A percentile compares a stretch with the other conserved stretches of the same genome.
Evolutionary conservation across 495 filamentous ascomycete genomes (phyloP).

Genomic region (Penicillium parvum): DNA sequence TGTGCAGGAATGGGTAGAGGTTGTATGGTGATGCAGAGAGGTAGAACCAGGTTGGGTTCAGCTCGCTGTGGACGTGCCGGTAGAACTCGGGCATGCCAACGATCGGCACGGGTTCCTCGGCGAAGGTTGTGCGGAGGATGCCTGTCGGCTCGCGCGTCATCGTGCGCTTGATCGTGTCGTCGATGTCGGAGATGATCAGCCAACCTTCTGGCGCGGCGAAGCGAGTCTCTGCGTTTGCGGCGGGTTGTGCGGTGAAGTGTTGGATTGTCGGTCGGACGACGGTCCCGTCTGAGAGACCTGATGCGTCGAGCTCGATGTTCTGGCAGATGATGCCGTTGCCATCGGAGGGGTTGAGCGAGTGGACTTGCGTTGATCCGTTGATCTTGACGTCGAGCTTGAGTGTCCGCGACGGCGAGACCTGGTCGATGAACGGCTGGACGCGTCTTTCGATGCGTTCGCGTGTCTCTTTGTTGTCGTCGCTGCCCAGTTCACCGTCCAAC

Average conservation of each 20-base stretch:
- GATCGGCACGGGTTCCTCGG: slow-evolving; percentile 64
- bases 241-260: slow-evolving; percentile 33
- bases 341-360: slow-evolving; percentile 65
- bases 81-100: slow-evolving; percentile 85
- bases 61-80: slow-evolving; percentile 50
- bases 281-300: slow-evolving; percentile 27
- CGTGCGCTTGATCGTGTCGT: slow-evolving; percentile 94
- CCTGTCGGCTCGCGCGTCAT: slow-evolving; percentile 72
- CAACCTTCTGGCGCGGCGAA: slow-evolving; percentile 78
- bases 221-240: slow-evolving; percentile 56
- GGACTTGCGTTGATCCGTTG: slow-evolving; percentile 27
- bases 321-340: slow-evolving; percentile 67
- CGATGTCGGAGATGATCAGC: slow-evolving; percentile 86
- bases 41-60: slow-evolving; percentile 80
- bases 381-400: slow-evolving; percentile 56
- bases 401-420: slow-evolving; percentile 62
- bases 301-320: slow-evolving; percentile 37
- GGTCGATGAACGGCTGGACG: slow-evolving; percentile 71
- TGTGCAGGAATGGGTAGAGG: slow-evolving; percentile 80
- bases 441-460: slow-evolving; percentile 64
- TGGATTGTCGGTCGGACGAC: slow-evolving; percentile 32
- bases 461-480: slow-evolving; percentile 41
- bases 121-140: slow-evolving; percentile 79
- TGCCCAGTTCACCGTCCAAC: slow-evolving; percentile 56
- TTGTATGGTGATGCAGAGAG: slow-evolving; percentile 94